Conservation (phyloP, 495 filamentous ascomycete species). For the Penicillium canariense region DNA sequence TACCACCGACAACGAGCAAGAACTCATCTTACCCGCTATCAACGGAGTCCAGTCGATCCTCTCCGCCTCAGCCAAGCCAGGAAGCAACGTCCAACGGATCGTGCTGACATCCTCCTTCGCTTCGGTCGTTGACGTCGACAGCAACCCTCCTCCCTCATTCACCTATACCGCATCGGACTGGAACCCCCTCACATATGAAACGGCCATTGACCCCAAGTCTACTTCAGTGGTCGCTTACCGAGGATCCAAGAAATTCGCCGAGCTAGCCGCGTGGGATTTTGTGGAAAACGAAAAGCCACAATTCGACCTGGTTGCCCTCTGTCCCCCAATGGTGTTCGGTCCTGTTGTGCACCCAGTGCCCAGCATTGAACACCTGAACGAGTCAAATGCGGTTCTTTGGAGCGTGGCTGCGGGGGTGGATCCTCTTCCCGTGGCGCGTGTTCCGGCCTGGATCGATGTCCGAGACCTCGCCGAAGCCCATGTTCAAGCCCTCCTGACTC, state of each 20-base stretch:
- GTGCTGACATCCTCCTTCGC: conserved; percentile 77
- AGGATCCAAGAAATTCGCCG: conserved; percentile 58
- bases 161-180: conserved; percentile 66
- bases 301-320: conserved; percentile 67
- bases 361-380: conserved; percentile 31
- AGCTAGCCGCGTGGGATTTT: conserved; percentile 53
- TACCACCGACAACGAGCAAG: conserved; percentile 58
- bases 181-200: conserved; percentile 68
- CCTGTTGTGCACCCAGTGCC: conserved; percentile 39
- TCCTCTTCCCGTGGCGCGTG: conserved; percentile 29
- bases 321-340: conserved; percentile 50
- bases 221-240: conserved; percentile 56
- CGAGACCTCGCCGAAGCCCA: conserved; percentile 44
- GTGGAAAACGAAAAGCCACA: conserved; percentile 62
- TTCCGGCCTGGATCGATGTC: conserved; percentile 46
- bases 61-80: conserved; percentile 39
- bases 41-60: conserved; percentile 35
- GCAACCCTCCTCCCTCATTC: conserved; percentile 40
- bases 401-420: conserved; percentile 26
- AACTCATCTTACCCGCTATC: conserved; percentile 73
- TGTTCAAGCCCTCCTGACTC: conserved; percentile 34
- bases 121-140: conserved; percentile 51
- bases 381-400: conserved; percentile 38
- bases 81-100: conserved; percentile 63
- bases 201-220: conserved; percentile 39